Evolutionary conservation across 1,139 yeast genomes (phyloP).

Genomic region (Scheffersomyces insectosa): DNA sequence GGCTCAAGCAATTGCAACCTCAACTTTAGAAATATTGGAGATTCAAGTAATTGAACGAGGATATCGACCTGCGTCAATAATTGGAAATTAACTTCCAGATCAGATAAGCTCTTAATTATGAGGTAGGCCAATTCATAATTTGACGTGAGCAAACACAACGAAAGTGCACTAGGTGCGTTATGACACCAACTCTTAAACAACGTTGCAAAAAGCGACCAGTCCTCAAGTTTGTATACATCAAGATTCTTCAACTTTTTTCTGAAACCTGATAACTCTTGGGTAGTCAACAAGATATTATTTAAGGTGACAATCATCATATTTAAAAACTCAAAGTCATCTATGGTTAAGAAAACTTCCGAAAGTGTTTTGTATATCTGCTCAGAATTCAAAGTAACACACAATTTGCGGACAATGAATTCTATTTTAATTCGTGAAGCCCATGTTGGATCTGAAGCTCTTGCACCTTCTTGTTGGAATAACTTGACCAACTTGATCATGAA

Average conservation of each 20-base stretch:
- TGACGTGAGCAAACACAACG: conserved; percentile 83
- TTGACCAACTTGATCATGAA: conserved; percentile 73
- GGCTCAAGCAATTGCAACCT: conserved; percentile 89
- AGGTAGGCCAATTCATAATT: conserved; percentile 87
- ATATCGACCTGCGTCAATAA: conserved; percentile 77
- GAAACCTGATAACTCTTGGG: conserved; percentile 73
- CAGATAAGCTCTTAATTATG: conserved; percentile 73
- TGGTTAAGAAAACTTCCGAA: conserved; percentile 67
- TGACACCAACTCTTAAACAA: conserved; percentile 92
- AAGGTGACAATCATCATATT: conserved; percentile 83
- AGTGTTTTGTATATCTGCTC: conserved; percentile 81
- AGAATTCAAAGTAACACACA: conserved; percentile 79
- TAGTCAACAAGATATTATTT: conserved; percentile 84
- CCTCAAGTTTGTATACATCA: conserved; percentile 53
- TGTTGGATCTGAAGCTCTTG: conserved; percentile 20
- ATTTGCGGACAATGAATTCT: conserved; percentile 79
- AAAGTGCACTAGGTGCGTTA: conserved; percentile 84
- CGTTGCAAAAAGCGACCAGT: conserved; percentile 70
- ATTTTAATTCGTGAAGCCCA: conserved; percentile 55
- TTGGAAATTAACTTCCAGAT: conserved; percentile 71
- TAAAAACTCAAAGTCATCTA: conserved; percentile 66
- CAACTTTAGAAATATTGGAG: conserved; percentile 87
- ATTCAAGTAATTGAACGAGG: conserved; percentile 70
- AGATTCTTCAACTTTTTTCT: conserved; percentile 63
- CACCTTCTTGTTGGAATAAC: conserved; percentile 56